Base-by-base conservation (phyloP, 176 grass and related monocot species). In the Oryza nivara region DNA sequence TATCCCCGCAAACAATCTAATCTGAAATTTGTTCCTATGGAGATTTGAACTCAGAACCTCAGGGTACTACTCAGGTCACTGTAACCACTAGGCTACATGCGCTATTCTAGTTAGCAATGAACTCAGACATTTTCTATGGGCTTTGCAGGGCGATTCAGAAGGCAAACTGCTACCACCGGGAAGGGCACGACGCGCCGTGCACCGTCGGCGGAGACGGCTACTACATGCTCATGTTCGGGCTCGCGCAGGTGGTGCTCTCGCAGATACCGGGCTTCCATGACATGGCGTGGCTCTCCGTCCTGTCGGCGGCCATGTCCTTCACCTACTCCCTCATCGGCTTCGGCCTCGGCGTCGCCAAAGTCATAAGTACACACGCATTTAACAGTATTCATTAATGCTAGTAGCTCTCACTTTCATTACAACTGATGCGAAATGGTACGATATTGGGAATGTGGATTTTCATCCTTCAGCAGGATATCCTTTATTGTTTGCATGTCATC, bases 291-390 rank as follows among this genome's bases (percentile, higher is more conserved):
- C 92, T 97, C 72, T 97, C 95, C 45, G 44, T 88, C 82, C 60
- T 90, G 45, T 92, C 95, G 1, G 88, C 92, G n/a, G 68, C 54
- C 78, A 97, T 97, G 95, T 97, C 95, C 36, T 95, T 94, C 82
- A 80, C 65, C 72, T 97, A 97, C 70, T 52, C 95, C 52, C 28
- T 86, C 86, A 77, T 94, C 63, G 95, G 92, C 35, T 85, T 97
- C 35, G 88, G 68, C 22, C 92, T 97, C 20, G 95, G 92, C 67
- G 35, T 91, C 38, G 87, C 95, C 88, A 93, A 94, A 84, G 92
- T 5, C 35, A 36, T 36, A 5, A 36, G 35, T 36, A 36, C 35
- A 36, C 35, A 36, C 30, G 30, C 35, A 36, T 36, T 36, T 36
- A 36, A 36, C 2, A 32, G 2, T 32, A 32, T 32, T 32, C 2